Conservation (phyloP, 495 filamentous ascomycete species). For the Lasiosphaeris hirsuta region DNA sequence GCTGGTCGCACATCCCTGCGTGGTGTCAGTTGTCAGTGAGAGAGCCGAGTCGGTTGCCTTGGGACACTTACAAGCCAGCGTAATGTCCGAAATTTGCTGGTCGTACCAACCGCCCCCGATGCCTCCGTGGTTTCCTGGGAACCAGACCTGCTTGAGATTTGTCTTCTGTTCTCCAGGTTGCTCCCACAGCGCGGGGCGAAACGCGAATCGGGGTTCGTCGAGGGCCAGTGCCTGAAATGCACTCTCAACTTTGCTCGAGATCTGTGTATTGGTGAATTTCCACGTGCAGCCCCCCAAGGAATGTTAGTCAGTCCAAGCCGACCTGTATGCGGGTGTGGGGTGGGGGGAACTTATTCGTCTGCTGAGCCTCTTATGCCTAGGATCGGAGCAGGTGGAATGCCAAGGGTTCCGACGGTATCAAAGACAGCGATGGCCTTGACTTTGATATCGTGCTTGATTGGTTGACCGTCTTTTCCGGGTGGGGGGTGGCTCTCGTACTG, state of each 20-base stretch:
- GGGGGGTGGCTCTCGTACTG: conserved; percentile 13
- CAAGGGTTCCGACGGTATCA: conserved; percentile 39
- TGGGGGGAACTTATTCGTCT: conserved; percentile 25
- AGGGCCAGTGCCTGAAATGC: conserved; percentile 65
- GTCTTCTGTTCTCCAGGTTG: conserved; percentile 9
- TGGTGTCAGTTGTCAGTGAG: neutral
- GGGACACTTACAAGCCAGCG: conserved; percentile 42
- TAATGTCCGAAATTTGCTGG: conserved; percentile 43
- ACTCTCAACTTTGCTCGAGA: conserved; percentile 41
- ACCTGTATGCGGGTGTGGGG: too few species aligned
- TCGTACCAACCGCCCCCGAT: conserved; percentile 54
- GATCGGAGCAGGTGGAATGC: conserved; percentile 32
- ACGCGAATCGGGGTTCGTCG: conserved; percentile 56
- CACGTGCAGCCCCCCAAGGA: too few species aligned
- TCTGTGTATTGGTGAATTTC: too few species aligned
- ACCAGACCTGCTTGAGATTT: conserved; percentile 67
- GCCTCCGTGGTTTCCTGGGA: conserved; percentile 62
- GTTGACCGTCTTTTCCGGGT: too few species aligned
- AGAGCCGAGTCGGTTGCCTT: neutral
- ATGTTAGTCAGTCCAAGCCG: too few species aligned
- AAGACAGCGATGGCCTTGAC: conserved; percentile 39
- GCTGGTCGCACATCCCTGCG: conserved; percentile 36
- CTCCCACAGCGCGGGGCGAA: conserved; percentile 57
- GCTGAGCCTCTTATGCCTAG: conserved; percentile 33
- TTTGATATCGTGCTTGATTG: conserved; percentile 26